Evolutionary conservation across 441 rosid species (phyloP).

Genomic region (Viola pubescens): DNA sequence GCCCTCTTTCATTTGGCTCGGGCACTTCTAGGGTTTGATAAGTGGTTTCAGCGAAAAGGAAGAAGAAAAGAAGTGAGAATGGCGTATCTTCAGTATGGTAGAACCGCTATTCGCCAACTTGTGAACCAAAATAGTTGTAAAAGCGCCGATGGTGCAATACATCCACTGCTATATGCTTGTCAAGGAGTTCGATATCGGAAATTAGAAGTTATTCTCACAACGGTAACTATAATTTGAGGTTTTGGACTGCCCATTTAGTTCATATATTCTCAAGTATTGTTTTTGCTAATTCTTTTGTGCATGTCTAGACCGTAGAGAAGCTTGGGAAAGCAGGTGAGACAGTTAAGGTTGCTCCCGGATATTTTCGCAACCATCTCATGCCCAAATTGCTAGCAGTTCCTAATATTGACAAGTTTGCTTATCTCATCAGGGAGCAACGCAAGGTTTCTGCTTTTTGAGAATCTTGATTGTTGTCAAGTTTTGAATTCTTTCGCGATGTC

Average conservation of each 20-base stretch:
- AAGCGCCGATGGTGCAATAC: slow-evolving; percentile 34
- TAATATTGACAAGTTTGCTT: slow-evolving; percentile 75
- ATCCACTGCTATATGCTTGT: slow-evolving; percentile 49
- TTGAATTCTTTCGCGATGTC: neutral
- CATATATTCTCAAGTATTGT: slow-evolving; percentile 10
- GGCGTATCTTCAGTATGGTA: slow-evolving; percentile 39
- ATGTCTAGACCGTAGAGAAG: slow-evolving; percentile 70
- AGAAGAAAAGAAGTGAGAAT: slow-evolving; percentile 11
- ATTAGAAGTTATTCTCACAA: slow-evolving; percentile 76
- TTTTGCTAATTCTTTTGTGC: slow-evolving; percentile 5
- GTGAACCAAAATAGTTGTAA: slow-evolving; percentile 23
- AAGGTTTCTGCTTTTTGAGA: slow-evolving; percentile 36
- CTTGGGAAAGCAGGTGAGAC: slow-evolving; percentile 90
- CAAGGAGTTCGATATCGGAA: slow-evolving; percentile 69
- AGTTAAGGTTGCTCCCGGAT: slow-evolving; percentile 90
- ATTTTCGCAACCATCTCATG: slow-evolving; percentile 86
- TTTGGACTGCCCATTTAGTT: neutral
- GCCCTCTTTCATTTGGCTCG: too few species aligned
- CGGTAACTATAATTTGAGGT: slow-evolving; percentile 28
- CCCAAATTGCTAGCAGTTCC: slow-evolving; percentile 97
- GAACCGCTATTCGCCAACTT: slow-evolving; percentile 46
- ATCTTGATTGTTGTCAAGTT: neutral
- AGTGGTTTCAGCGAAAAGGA: too few species aligned
- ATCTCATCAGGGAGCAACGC: slow-evolving; percentile 82
- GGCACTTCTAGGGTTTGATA: too few species aligned